Evolutionary conservation across 371 early-diverging fungal genomes (phyloP).

Genomic region (Haplosporangium sp.): DNA sequence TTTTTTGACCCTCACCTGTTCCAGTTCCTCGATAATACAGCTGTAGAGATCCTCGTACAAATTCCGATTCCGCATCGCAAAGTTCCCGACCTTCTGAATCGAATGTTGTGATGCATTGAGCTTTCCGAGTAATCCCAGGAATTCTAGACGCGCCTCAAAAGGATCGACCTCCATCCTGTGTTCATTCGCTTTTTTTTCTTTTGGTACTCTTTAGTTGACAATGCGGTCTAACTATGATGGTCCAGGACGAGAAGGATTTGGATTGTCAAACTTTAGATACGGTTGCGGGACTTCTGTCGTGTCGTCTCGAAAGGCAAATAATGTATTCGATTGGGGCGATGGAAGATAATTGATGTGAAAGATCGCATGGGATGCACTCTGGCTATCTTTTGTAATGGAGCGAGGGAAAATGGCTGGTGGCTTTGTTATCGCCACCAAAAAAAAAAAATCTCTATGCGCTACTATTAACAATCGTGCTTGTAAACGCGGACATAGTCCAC

Average conservation of each 20-base stretch:
- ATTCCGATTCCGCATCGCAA: slow-evolving; percentile 71
- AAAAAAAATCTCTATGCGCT: neutral
- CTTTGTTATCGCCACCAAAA: neutral
- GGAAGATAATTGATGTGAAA: too few species aligned
- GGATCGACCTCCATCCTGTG: slow-evolving; percentile 72
- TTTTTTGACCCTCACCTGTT: slow-evolving; percentile 61
- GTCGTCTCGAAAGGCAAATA: too few species aligned
- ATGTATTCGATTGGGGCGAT: too few species aligned
- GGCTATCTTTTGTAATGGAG: too few species aligned
- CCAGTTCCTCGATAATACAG: slow-evolving; percentile 79
- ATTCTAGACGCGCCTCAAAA: slow-evolving; percentile 78
- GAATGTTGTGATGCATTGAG: slow-evolving; percentile 82
- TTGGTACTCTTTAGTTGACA: neutral
- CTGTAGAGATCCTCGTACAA: slow-evolving; percentile 81
- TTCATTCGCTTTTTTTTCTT: neutral
- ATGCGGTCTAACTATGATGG: too few species aligned
- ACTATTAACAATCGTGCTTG: slow-evolving; percentile 26
- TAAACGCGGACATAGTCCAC: slow-evolving; percentile 65
- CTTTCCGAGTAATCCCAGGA: slow-evolving; percentile 71
- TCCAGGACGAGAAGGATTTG: too few species aligned
- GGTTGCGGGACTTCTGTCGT: too few species aligned
- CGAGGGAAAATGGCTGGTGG: too few species aligned
- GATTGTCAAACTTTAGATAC: too few species aligned
- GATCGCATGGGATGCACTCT: too few species aligned
- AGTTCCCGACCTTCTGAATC: slow-evolving; percentile 75